phyloP scores from a whole-genome alignment of 257 asterid genomes.

The Cruciata laevipes region DNA sequence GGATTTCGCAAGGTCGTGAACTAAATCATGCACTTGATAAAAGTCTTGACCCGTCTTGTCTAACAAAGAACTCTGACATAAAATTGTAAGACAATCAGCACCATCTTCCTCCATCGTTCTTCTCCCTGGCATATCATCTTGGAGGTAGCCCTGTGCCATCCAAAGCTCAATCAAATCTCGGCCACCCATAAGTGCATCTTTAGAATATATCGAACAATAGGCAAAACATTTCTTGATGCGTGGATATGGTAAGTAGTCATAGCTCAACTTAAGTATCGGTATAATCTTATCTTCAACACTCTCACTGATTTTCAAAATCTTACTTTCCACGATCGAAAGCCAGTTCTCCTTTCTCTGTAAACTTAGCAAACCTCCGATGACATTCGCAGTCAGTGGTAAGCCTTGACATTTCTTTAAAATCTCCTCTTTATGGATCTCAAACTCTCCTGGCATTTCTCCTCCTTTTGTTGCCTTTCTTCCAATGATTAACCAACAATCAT shows the following conservation, averaged over 20 bases:
- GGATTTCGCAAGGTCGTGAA: constrained; percentile 26
- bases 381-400: constrained; percentile 5
- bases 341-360: constrained; percentile 9
- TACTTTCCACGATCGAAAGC: constrained; percentile 6
- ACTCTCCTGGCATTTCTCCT: not conserved
- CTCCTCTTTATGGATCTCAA: not conserved
- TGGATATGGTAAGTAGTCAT: constrained; percentile 21
- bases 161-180: constrained; percentile 14
- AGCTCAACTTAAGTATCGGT: constrained; percentile 24
- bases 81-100: constrained; percentile 11
- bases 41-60: not conserved
- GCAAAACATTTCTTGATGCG: constrained; percentile 30
- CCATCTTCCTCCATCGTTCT: constrained; percentile 17
- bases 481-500: constrained; percentile 12
- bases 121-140: not conserved
- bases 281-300: not conserved
- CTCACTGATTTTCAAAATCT: not conserved
- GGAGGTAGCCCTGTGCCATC: constrained; percentile 22
- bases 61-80: constrained; percentile 24
- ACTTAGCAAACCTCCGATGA: constrained; percentile 23
- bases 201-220: constrained; percentile 24
- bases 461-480: not conserved
- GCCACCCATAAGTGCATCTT: not conserved
- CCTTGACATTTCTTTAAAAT: not conserved
- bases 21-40: constrained; percentile 16